Evolutionary conservation across 2,329 filamentous ascomycete genomes (phyloP).

Genomic region (Fulvia fulva): DNA sequence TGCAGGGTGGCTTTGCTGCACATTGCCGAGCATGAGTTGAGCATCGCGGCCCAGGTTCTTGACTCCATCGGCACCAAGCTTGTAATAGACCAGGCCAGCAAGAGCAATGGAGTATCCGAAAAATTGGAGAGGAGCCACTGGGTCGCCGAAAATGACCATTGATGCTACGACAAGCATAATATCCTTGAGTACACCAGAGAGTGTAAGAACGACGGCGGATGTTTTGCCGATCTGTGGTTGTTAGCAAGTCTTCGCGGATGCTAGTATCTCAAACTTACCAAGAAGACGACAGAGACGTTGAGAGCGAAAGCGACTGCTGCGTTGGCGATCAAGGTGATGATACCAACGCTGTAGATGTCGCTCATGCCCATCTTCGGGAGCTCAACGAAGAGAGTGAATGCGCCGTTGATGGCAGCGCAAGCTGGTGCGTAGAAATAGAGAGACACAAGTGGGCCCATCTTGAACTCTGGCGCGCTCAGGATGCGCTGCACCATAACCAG

Average conservation of each 20-base stretch:
- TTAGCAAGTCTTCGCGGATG: constrained; percentile 8
- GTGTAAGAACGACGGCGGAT: constrained; percentile 77
- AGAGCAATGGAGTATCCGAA: constrained; percentile 82
- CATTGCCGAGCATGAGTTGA: constrained; percentile 77
- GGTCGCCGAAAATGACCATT: constrained; percentile 76
- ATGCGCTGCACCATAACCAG: constrained; percentile 81
- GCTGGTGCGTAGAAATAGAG: constrained; percentile 87
- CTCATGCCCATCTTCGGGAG: constrained; percentile 64
- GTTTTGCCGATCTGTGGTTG: constrained; percentile 72
- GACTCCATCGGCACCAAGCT: constrained; percentile 77
- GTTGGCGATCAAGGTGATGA: constrained; percentile 69
- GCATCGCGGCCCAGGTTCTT: constrained; percentile 73
- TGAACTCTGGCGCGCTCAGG: constrained; percentile 77
- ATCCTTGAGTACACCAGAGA: constrained; percentile 84
- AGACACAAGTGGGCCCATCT: constrained; percentile 89
- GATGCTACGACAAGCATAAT: constrained; percentile 75
- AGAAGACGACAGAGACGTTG: constrained; percentile 80
- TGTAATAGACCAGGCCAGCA: constrained; percentile 77
- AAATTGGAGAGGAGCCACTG: constrained; percentile 70
- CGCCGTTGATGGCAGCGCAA: constrained; percentile 75
- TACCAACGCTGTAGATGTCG: constrained; percentile 70
- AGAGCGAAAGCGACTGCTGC: constrained; percentile 74
- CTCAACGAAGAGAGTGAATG: constrained; percentile 70
- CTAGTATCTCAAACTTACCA: constrained; percentile 56
- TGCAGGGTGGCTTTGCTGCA: constrained; percentile 71